Conservation (phyloP, 2,329 filamentous ascomycete genomes). For the Phialocephala subalpina region DNA sequence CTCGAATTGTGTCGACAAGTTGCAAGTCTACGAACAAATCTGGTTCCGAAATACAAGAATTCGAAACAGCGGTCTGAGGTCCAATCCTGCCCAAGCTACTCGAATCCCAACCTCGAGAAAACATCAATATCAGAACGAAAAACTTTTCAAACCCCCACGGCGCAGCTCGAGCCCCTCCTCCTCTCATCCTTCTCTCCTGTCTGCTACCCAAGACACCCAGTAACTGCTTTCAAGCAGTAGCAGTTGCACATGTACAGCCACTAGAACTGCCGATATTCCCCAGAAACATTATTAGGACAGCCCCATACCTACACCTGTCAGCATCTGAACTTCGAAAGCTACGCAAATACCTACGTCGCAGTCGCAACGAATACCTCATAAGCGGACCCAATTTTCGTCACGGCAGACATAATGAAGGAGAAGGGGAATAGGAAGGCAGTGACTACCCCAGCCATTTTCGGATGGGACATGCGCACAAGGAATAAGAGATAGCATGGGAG, state of each 20-base stretch:
- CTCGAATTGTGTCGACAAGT: too few relatives aligned
- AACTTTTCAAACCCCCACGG: background rate
- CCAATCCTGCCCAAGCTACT: too few relatives aligned
- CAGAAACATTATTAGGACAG: slow-evolving; percentile 20
- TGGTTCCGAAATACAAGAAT: too few relatives aligned
- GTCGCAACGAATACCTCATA: slow-evolving; percentile 27
- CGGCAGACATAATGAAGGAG: slow-evolving; percentile 17
- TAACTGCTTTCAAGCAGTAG: background rate
- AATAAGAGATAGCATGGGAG: slow-evolving; percentile 32
- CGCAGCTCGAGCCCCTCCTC: too few relatives aligned
- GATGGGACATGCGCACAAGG: slow-evolving; percentile 27
- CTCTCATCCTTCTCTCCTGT: too few relatives aligned
- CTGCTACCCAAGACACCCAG: background rate
- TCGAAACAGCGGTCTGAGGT: background rate
- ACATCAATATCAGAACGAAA: background rate
- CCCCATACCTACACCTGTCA: slow-evolving; percentile 17
- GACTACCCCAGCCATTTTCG: slow-evolving; percentile 24
- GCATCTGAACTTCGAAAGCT: background rate
- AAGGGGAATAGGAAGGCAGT: slow-evolving; percentile 25
- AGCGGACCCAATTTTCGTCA: slow-evolving; percentile 25
- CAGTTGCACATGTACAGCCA: background rate
- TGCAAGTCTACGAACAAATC: too few relatives aligned
- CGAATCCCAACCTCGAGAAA: background rate
- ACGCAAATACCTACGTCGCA: slow-evolving; percentile 23
- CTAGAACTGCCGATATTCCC: slow-evolving; percentile 13